Base-by-base conservation (phyloP, 371 early-diverging fungal species). In the Apophysomyces ossiformis region DNA sequence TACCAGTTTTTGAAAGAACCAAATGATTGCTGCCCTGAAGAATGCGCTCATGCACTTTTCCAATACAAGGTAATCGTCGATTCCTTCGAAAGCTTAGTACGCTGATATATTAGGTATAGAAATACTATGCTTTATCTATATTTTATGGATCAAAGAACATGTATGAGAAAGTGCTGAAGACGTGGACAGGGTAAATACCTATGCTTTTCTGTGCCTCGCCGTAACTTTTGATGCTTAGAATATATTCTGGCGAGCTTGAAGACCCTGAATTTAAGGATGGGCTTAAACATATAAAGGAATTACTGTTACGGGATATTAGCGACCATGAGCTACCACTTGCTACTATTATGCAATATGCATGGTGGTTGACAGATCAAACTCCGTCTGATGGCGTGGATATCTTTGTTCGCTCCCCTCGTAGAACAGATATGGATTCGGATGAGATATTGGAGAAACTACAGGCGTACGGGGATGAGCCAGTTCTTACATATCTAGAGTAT, bases 91-190 rank as follows among this genome's bases (percentile, higher is more conserved):
- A 26, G 7, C 7, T n/a, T 57, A 16, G 32, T 47, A 21, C 5
- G 5, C 32, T 41, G 41, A 41, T 41, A 67, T 21, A 63, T 15
- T 39, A 26, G 46, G 11, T 70, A 46, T 70, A 82, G 83, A 83
- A 82, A 67, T 84, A 83, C 63, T 92, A 89, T 72, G 89, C 88
- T 2, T 76, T 90, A 7, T 86, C 87, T 8, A 67, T 91, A 7
- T 77, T 92, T 63, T 87, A 88, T 63, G 85, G 87, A 71, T 69
- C 78, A 12, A 83, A 82, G 15, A 79, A 78, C 41, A 69, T 82
- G 69, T 76, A 74, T 50, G 71, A 82, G 54, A 78, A 87, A 13
- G 76, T 84, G 5, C 71, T 94, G 56, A 87, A 89, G 18, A 73
- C 89, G 1, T 91, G 91, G 92, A 84, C 86, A 65, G 74, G 78